Evolutionary conservation across 1,284 basidiomycete species (phyloP), one percentile per base, ranked within the genome.

Genomic region (Ganoderma multipileum): DNA sequence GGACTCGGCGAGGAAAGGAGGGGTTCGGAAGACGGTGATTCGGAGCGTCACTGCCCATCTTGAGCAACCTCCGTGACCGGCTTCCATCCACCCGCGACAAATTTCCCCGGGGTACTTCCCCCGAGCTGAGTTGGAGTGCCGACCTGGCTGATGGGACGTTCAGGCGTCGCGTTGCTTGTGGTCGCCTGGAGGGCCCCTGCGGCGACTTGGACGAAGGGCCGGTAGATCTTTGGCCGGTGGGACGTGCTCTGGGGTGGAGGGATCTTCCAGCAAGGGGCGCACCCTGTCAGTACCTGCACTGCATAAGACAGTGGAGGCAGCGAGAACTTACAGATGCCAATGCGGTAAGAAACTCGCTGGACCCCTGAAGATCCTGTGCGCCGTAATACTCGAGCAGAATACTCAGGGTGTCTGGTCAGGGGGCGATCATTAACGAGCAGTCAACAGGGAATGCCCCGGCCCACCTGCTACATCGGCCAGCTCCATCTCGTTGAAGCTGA

Each of bases 311-410:
- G 12, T n/a, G 65, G 23, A 18, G 64, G 69, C 16, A 39, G n/a
- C 38, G 39, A 42, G 42, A 61, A 82, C 88, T 71, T 70, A 92
- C 91, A 72, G 81, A 78, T 66, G 81, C 75, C 28, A 93, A 82
- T 1, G 81, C 70, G 30, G 81, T 79, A 54, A 92, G 80, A 78
- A 91, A 86, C 23, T 86, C 85, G 62, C 83, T 79, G 6, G 81
- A 76, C 28, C 76, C 80, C 58, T 84, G 79, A 5, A 81, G 75
- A 68, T 91, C 88, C 77, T 92, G 91, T 2, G 85, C 85, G 36
- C 82, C 80, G 77, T 93, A 94, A 76, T 92, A 94, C 76, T 93
- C 91, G 2, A 94, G 80, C 47, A 94, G 81, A 50, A 93, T 87
- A 61, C 82, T 80, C 68, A 94, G 77, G 5, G 87, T 85, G 71